phyloP scores from a whole-genome alignment of 2,329 filamentous ascomycete species.

The Scopulariopsis brevicaulis region DNA sequence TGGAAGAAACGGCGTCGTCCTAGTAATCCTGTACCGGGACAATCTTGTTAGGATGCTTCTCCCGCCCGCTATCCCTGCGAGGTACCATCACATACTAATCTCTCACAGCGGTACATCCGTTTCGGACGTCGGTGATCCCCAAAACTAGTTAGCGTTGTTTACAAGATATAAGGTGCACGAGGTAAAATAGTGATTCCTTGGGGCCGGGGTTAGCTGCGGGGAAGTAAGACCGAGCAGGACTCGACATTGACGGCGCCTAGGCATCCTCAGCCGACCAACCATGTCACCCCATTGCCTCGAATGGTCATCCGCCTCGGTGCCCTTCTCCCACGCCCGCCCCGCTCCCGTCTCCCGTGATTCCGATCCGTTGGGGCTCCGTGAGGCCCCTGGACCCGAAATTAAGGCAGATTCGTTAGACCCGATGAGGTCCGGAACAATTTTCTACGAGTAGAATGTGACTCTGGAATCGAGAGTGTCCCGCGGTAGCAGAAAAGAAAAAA shows the following conservation, averaged over 20 bases:
- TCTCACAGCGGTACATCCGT: too few species aligned
- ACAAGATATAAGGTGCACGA: too few species aligned
- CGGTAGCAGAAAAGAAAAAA: background rate
- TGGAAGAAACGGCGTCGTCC: background rate
- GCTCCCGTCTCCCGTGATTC: background rate
- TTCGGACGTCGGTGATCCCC: too few species aligned
- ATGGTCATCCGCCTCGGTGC: background rate
- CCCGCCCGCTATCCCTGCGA: too few species aligned
- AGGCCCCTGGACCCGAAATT: background rate
- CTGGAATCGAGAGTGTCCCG: background rate
- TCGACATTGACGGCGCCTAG: background rate
- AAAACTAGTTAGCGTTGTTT: too few species aligned
- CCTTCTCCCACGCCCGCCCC: background rate
- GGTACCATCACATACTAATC: too few species aligned
- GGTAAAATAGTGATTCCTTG: background rate
- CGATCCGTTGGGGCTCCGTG: background rate
- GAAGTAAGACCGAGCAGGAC: background rate
- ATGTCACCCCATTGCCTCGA: background rate
- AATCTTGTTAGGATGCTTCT: too few species aligned
- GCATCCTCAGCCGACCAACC: background rate
- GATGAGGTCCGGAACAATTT: background rate
- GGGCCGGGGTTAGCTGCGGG: background rate
- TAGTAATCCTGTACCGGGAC: background rate
- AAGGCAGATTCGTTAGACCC: background rate
- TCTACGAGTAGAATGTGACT: background rate